Evolutionary conservation across 257 asterid species (phyloP).

Genomic region (Cynanchum wilfordii): DNA sequence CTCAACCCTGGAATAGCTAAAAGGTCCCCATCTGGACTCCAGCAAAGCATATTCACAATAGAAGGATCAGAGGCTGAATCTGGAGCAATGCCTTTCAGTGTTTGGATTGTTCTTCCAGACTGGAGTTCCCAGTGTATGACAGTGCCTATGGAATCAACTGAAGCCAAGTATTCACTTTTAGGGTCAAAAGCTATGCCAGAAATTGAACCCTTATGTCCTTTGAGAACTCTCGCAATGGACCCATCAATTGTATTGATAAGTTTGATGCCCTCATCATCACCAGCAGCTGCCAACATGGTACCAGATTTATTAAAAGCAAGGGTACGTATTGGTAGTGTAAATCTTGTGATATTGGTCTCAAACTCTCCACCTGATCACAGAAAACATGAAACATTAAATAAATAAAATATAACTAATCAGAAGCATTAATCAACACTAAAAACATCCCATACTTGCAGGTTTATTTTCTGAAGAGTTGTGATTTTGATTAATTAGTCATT

Average conservation of each 20-base stretch:
- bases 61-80: slow-evolving; percentile 53
- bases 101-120: slow-evolving; percentile 69
- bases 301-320: slow-evolving; percentile 91
- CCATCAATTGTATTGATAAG: slow-evolving; percentile 92
- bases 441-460: not conserved
- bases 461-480: not conserved
- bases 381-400: not conserved
- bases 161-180: slow-evolving; percentile 79
- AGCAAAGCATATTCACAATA: slow-evolving; percentile 54
- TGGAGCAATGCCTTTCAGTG: slow-evolving; percentile 80
- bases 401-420: not conserved
- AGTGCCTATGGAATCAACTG: slow-evolving; percentile 82
- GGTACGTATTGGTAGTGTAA: slow-evolving; percentile 80
- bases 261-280: slow-evolving; percentile 93
- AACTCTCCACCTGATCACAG: slow-evolving; percentile 78
- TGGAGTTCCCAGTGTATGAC: slow-evolving; percentile 91
- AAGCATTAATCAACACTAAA: not conserved
- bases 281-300: slow-evolving; percentile 89
- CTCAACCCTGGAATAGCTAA: slow-evolving; percentile 90
- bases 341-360: slow-evolving; percentile 88
- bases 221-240: slow-evolving; percentile 80
- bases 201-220: slow-evolving; percentile 87
- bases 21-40: slow-evolving; percentile 97
- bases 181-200: slow-evolving; percentile 96
- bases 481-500: not conserved